These are phyloP conservation scores for Combretum micranthum DNA, from an alignment of 345 rosid genomes.

Conservation along the genomic window DNA sequence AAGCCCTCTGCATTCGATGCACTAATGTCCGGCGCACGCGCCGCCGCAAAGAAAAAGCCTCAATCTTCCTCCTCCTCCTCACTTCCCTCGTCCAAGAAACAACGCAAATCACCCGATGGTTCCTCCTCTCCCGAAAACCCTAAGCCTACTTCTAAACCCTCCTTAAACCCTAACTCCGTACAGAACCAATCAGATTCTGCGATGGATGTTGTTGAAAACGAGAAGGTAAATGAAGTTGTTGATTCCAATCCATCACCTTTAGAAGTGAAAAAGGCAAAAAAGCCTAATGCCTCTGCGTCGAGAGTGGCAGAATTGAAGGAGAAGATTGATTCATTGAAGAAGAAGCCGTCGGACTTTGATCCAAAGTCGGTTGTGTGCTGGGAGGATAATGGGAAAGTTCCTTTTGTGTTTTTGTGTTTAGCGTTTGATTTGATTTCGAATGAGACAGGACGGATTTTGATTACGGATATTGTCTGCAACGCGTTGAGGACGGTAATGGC, in stretches of 20 bases:
- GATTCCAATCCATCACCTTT: background rate
- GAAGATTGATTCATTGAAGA: conserved; percentile 52
- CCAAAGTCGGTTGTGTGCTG: conserved; percentile 51
- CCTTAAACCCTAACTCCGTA: conserved; percentile 2
- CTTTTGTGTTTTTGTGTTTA: conserved; percentile 61
- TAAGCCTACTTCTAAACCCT: background rate
- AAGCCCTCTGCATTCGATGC: conserved; percentile 80
- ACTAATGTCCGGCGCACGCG: conserved; percentile 79
- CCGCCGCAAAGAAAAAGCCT: conserved; percentile 49
- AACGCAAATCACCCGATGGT: conserved; percentile 16
- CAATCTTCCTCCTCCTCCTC: conserved; percentile 24
- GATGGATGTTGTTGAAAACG: background rate
- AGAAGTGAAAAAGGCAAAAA: conserved; percentile 2
- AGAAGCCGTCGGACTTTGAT: conserved; percentile 54
- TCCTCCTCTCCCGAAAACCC: conserved; percentile 7
- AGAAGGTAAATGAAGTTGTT: background rate
- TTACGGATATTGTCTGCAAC: conserved; percentile 81
- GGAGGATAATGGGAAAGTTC: conserved; percentile 73
- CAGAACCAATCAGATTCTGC: background rate
- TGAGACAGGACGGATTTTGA: conserved; percentile 70
- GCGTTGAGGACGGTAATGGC: conserved; percentile 73
- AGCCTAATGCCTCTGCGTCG: conserved; percentile 12
- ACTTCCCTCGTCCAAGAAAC: background rate
- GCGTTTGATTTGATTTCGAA: conserved; percentile 66
- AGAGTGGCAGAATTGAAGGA: conserved; percentile 42